Percentiles rank a stretch among this genome's conserved stretches.
Evolutionary conservation across 2,329 filamentous ascomycete species (phyloP).

Genomic region (Drechslera avenae): DNA sequence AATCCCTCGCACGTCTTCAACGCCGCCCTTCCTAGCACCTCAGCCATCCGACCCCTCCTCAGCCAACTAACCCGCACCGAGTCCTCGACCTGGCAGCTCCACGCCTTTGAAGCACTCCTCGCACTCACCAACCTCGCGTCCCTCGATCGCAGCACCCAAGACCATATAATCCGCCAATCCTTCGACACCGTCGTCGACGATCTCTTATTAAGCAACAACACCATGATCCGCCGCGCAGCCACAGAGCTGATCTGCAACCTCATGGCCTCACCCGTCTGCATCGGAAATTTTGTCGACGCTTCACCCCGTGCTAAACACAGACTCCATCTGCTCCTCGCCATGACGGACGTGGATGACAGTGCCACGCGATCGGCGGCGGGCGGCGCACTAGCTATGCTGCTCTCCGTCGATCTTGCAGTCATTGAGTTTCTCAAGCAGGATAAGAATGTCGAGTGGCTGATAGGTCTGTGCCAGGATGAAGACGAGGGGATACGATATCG

Average conservation of each 20-base stretch:
- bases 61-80: constrained; percentile 71
- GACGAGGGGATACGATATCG: constrained; percentile 70
- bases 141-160: constrained; percentile 65
- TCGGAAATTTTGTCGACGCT: constrained; percentile 71
- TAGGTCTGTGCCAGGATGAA: constrained; percentile 77
- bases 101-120: constrained; percentile 87
- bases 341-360: constrained; percentile 83
- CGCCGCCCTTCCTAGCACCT: constrained; percentile 70
- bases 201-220: constrained; percentile 76
- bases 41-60: constrained; percentile 81
- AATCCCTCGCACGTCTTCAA: constrained; percentile 86
- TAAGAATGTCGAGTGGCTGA: constrained; percentile 74
- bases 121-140: constrained; percentile 94
- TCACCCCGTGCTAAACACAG: constrained; percentile 71
- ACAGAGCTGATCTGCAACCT: constrained; percentile 93
- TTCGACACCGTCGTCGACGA: constrained; percentile 79
- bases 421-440: constrained; percentile 69
- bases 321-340: constrained; percentile 81
- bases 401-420: constrained; percentile 76
- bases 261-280: constrained; percentile 69
- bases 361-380: constrained; percentile 83
- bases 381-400: constrained; percentile 84
- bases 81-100: constrained; percentile 70
- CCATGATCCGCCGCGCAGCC: constrained; percentile 77
- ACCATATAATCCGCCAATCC: constrained; percentile 72